phyloP scores from a whole-genome alignment of 192 early-diverging fungal genomes.

The Polychytrium aggregatum region DNA sequence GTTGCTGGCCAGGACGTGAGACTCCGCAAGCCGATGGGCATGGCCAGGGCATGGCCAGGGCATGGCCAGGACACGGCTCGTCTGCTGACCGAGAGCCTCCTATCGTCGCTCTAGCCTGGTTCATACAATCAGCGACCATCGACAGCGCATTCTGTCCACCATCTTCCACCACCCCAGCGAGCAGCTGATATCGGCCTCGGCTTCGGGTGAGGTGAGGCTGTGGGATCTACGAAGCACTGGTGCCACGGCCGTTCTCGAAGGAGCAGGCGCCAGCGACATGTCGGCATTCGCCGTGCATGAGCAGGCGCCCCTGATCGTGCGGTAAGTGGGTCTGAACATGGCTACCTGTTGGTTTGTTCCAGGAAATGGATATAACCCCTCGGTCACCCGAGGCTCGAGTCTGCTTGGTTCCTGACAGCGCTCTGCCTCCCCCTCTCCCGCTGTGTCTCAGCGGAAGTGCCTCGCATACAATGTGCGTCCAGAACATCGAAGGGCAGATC shows the following conservation, averaged over 20 bases:
- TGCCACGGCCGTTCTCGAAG: conserved; percentile 1
- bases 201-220: conserved; percentile 24
- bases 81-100: background rate
- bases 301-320: conserved; percentile 24
- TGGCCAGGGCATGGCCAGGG: too few relatives aligned
- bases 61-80: too few relatives aligned
- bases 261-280: conserved; percentile 10
- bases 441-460: conserved; percentile 24
- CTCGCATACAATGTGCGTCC: conserved; percentile 41
- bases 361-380: background rate
- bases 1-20: too few relatives aligned
- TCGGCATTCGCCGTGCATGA: conserved; percentile 24
- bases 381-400: too few relatives aligned
- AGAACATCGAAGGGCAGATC: conserved; percentile 16
- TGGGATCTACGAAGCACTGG: conserved; percentile 20
- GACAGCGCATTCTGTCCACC: conserved; percentile 44
- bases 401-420: background rate
- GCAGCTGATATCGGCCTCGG: conserved; percentile 52
- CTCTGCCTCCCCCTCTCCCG: background rate
- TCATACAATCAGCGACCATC: conserved; percentile 49
- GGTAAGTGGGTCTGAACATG: conserved; percentile 10
- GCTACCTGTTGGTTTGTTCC: background rate
- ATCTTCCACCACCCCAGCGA: conserved; percentile 33
- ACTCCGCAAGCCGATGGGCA: too few relatives aligned
- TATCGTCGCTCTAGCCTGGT: conserved; percentile 29